A percentile compares a stretch with the other conserved stretches of the same genome.
Conservation (phyloP, 768 basidiomycete species). For the Favolaschia claudopus region DNA sequence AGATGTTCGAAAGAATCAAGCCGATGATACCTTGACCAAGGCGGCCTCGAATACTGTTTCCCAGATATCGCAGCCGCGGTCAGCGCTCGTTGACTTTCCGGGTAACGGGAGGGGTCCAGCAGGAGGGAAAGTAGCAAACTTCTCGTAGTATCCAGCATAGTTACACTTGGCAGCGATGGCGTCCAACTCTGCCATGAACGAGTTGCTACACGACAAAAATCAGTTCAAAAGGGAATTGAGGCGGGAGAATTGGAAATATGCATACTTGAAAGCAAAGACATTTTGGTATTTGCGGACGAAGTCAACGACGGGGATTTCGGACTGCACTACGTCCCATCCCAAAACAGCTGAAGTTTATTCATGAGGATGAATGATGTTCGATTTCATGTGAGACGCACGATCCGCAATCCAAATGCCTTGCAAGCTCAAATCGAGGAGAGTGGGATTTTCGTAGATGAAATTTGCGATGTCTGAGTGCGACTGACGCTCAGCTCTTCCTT, state of each 20-base stretch:
- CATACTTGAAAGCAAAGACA: constrained; percentile 78
- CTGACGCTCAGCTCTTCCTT: background rate
- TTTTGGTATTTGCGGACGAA: constrained; percentile 78
- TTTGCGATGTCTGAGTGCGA: constrained; percentile 69
- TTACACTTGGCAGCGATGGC: constrained; percentile 60
- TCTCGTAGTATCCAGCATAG: constrained; percentile 67
- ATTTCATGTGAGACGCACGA: constrained; percentile 52
- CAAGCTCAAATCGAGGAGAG: constrained; percentile 59
- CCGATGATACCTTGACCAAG: constrained; percentile 37
- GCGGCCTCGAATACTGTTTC: constrained; percentile 69
- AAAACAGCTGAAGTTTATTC: constrained; percentile 51
- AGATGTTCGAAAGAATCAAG: background rate
- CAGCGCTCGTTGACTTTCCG: constrained; percentile 54
- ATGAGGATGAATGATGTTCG: background rate
- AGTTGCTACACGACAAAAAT: constrained; percentile 50
- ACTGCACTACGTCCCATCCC: constrained; percentile 70
- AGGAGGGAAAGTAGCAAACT: constrained; percentile 74
- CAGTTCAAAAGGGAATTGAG: background rate
- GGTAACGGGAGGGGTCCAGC: constrained; percentile 72
- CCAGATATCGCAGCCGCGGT: constrained; percentile 73
- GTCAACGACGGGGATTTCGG: constrained; percentile 73
- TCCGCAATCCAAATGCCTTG: constrained; percentile 79
- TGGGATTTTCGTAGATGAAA: constrained; percentile 70
- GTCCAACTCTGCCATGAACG: constrained; percentile 68
- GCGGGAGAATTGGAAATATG: background rate